Base-by-base conservation (phyloP, 129 eudicot genomes). In the Escallonia herrerae region DNA sequence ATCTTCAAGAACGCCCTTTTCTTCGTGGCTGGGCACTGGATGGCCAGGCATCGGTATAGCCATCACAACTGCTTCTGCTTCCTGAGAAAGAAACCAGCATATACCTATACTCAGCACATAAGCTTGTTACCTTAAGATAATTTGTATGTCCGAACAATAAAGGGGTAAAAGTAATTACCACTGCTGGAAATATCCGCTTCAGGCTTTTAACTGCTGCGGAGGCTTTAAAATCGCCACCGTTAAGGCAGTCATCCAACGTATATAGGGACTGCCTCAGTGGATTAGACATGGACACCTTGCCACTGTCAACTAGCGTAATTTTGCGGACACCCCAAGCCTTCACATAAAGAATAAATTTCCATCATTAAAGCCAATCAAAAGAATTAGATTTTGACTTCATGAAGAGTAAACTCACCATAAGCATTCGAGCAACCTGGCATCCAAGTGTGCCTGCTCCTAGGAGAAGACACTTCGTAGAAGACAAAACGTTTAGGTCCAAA, bases 11-110 rank as follows among this genome's bases (percentile, higher is more conserved):
- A 87, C 91, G 55, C 43, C 74, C 13, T 73, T 59, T 77, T 87
- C 95, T 68, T 91, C 95, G 64, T 85, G 81, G 46, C 60, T 72
- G 44, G 84, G 60, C n/a, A 88, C 82, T 0, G 98, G 98, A 77
- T 91, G 98, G 37, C 98, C 96, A 56, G 98, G 98, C 96, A 91
- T 91, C 5, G 98, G 98, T 64, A 88, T 91, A 39, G 95, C 82
- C 98, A 88, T 88, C 43, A 91, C 90, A 75, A 91, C 55, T 44
- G 89, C 86, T 76, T 85, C 87, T 15, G 91, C 95, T 81, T 91
- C 98, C 98, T 91, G 75, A 40, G 38, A 64, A 53, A 75, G 9
- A 61, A 69, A 56, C 40, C 13, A 2, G 14, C 58, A 53, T 3
- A 53, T 53, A 53, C 5, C 2, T 53, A 53, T 4, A 12, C 15